Evolutionary conservation across 495 filamentous ascomycete genomes (phyloP), one percentile per base, ranked within the genome.

Genomic region (Penicillium simplicissimum): DNA sequence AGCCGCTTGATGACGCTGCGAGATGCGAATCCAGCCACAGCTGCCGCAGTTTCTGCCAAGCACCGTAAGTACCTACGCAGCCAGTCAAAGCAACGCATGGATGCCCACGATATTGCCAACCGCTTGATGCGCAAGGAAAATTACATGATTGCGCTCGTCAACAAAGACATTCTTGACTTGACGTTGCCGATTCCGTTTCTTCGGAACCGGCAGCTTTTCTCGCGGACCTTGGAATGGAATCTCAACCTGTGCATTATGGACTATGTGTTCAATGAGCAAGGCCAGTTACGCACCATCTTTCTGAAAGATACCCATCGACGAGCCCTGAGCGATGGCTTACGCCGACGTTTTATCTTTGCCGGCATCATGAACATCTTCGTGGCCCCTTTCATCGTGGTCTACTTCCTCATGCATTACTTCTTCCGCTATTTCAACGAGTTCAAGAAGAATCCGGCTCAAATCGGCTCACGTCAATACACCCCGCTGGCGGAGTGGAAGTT

Each of bases 401-500:
- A 92, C 61, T 88, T 93, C 31, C 70, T 96, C 54, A 82, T 96
- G 62, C 84, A 94, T 60, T 97, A 93, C 71, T 91, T 98, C 62
- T 90, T 98, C 71, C 89, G 87, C 36, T 95, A 97, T 67, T 96
- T 96, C 72, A 92, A 93, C 64, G 95, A 98, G 77, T 96, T 93
- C 72, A 91, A 96, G 75, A 92, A 89, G 69, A 96, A 96, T 62
- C 94, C 95, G 1, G 88, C 91, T 0, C 83, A 91, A 52, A 83
- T 92, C 36, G 89, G 89, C 15, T 88, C 91, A 23, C 87, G 95
- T 14, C 88, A 90, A 65, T 98, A 97, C 67, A 97, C 93, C 2
- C 91, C 93, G 2, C 83, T 97, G 52, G 95, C 96, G 2, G 90
- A 96, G 71, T 98, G 95, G 96, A 97, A 97, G 67, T 97, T 98